These are phyloP conservation scores for Botrytis porri DNA, from an alignment of 2,329 filamentous ascomycete species.

Conservation along the genomic window DNA sequence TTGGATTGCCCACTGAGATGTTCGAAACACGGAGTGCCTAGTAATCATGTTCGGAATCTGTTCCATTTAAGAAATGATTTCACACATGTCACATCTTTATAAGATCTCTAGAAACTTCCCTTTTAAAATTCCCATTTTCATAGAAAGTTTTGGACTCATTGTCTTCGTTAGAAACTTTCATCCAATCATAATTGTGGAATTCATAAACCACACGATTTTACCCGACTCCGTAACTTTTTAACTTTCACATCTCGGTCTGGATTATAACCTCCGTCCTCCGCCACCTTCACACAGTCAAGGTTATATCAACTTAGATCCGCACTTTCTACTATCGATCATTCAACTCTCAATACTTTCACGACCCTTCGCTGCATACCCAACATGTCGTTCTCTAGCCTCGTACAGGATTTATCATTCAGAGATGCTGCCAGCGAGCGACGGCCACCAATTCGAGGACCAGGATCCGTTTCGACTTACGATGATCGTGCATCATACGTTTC, in stretches of 20 bases:
- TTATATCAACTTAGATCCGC: neutral
- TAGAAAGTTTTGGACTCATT: neutral
- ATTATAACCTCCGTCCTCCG: neutral
- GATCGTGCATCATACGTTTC: conserved; percentile 61
- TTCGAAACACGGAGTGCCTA: neutral
- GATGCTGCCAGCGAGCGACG: conserved; percentile 47
- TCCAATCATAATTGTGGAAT: conserved; percentile 18
- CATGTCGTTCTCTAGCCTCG: conserved; percentile 68
- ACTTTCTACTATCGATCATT: neutral
- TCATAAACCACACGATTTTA: conserved; percentile 15
- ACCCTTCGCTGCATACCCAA: conserved; percentile 16
- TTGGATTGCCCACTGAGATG: neutral
- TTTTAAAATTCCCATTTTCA: neutral
- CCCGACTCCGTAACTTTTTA: neutral
- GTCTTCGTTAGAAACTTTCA: neutral
- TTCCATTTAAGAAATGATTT: neutral
- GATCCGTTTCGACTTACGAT: conserved; percentile 50
- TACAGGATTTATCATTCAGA: conserved; percentile 61
- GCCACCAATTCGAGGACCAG: conserved; percentile 47
- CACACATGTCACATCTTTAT: neutral
- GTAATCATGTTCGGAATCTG: neutral
- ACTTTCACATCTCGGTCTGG: neutral
- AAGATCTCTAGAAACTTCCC: neutral
- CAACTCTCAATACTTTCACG: neutral
- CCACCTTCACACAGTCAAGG: conserved; percentile 5